Conservation (phyloP, 805 yeast species). For the Candida awuae region DNA sequence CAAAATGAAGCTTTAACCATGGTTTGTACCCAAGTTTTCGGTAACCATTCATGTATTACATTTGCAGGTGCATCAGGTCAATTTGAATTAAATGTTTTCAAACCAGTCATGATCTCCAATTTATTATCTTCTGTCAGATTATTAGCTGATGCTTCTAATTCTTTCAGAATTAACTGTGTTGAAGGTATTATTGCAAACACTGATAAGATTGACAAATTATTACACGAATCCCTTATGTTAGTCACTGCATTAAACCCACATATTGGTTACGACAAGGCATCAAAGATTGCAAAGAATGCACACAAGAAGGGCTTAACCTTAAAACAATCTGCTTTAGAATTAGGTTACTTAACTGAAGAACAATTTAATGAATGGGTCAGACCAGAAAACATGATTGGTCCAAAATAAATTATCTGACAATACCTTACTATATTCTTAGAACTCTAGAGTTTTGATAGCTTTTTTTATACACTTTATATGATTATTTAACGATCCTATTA, state of each 20-base stretch:
- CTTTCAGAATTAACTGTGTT: constrained; percentile 92
- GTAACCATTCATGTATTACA: constrained; percentile 91
- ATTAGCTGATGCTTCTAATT: constrained; percentile 79
- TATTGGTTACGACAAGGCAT: constrained; percentile 96
- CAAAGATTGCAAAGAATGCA: constrained; percentile 97
- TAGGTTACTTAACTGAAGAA: constrained; percentile 71
- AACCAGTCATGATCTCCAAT: constrained; percentile 92
- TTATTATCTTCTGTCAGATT: constrained; percentile 80
- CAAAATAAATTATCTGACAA: constrained; percentile 35
- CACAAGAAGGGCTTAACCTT: constrained; percentile 96
- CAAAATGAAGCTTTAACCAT: constrained; percentile 98
- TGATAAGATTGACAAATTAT: constrained; percentile 75
- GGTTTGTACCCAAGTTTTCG: constrained; percentile 97
- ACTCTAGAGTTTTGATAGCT: not conserved
- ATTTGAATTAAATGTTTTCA: constrained; percentile 96
- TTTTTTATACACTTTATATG: not conserved
- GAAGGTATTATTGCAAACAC: constrained; percentile 88
- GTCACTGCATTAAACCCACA: constrained; percentile 98
- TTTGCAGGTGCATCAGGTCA: constrained; percentile 99
- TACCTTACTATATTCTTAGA: not conserved
- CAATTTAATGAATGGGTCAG: constrained; percentile 96
- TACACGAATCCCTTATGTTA: constrained; percentile 94
- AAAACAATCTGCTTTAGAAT: constrained; percentile 89
- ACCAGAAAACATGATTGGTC: constrained; percentile 98
- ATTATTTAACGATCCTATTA: no score